phyloP scores from a whole-genome alignment of 805 yeast species.

The Cyberlindnera suaveolens region DNA sequence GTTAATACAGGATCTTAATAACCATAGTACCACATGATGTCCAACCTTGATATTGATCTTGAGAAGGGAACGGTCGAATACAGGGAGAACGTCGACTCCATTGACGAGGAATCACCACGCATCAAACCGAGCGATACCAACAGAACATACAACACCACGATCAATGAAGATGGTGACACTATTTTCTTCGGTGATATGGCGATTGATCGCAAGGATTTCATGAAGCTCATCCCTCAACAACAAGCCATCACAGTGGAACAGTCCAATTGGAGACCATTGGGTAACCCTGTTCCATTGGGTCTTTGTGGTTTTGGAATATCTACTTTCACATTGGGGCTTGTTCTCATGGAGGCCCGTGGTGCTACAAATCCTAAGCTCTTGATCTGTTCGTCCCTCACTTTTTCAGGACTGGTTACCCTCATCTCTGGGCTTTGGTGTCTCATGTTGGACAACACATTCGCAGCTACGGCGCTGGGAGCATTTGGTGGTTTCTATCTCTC shows the following conservation, averaged over 20 bases:
- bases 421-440: conserved; percentile 48
- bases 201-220: conserved; percentile 47
- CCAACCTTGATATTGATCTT: conserved; percentile 4
- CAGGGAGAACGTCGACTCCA: conserved; percentile 2
- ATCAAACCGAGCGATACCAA: conserved; percentile 2
- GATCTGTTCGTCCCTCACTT: conserved; percentile 40
- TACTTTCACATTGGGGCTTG: conserved; percentile 42
- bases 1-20: background rate
- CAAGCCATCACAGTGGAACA: conserved; percentile 7
- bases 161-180: conserved; percentile 27
- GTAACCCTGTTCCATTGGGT: conserved; percentile 47
- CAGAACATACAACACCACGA: conserved; percentile 8
- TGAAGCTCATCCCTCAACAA: conserved; percentile 38
- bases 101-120: background rate
- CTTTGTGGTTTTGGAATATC: conserved; percentile 42
- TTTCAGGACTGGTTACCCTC: conserved; percentile 44
- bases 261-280: conserved; percentile 46
- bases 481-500: conserved; percentile 54
- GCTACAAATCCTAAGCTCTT: conserved; percentile 36
- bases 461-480: conserved; percentile 43
- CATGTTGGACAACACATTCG: conserved; percentile 48
- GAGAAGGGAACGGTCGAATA: conserved; percentile 10
- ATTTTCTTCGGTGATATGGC: conserved; percentile 34
- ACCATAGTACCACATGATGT: background rate
- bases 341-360: conserved; percentile 40